phyloP scores from a whole-genome alignment of 1,284 basidiomycete species.

The Sporisorium reilianum region DNA sequence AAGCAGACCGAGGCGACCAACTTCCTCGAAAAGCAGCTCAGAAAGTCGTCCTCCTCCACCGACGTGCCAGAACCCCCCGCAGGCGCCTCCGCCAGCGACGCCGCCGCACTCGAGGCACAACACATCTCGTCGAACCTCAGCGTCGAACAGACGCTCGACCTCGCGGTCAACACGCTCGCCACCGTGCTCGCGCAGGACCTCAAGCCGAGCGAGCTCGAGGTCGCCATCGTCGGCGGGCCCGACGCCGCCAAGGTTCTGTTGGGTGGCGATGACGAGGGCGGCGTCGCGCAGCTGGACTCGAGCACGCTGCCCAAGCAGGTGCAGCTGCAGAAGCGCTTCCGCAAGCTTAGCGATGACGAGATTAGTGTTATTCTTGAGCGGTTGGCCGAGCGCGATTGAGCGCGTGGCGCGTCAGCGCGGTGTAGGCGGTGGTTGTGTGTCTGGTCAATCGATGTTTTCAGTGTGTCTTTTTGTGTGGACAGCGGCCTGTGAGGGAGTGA shows the following conservation, averaged over 20 bases:
- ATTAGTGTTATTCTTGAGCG: conserved; percentile 63
- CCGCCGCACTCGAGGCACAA: conserved; percentile 56
- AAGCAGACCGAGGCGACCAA: conserved; percentile 99
- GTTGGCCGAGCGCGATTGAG: conserved; percentile 64
- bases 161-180: conserved; percentile 94
- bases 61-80: not conserved
- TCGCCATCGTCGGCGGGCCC: conserved; percentile 71
- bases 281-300: conserved; percentile 20
- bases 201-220: conserved; percentile 76
- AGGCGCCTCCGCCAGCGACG: conserved; percentile 45
- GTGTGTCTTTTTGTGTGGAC: too few species aligned
- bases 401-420: not conserved
- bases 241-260: conserved; percentile 29
- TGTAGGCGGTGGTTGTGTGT: not conserved
- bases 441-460: not conserved
- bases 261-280: conserved; percentile 13
- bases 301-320: conserved; percentile 42
- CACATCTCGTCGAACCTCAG: conserved; percentile 45
- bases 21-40: conserved; percentile 96
- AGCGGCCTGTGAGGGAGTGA: too few species aligned
- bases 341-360: conserved; percentile 61
- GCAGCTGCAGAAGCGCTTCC: conserved; percentile 57
- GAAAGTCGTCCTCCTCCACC: conserved; percentile 74
- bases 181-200: conserved; percentile 94
- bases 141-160: conserved; percentile 73